phyloP scores from a whole-genome alignment of 306 rosid genomes.

The Castanospermum australe region DNA sequence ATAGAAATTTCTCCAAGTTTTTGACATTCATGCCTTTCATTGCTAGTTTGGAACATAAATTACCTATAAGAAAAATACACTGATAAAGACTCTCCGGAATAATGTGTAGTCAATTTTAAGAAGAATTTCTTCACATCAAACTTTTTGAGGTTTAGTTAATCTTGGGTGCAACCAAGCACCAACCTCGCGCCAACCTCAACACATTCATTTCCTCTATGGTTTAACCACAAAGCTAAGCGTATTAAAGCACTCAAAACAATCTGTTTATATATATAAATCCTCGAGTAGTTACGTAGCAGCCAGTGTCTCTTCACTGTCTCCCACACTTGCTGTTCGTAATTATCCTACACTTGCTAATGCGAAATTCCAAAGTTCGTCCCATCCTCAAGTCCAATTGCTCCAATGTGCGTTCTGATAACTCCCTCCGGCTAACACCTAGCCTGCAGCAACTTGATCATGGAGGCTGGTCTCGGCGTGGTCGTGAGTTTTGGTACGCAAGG shows the following conservation, averaged over 20 bases:
- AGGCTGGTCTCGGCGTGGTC: constrained; percentile 30
- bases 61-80: background rate
- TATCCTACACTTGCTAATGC: background rate
- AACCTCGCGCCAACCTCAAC: constrained; percentile 38
- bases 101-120: background rate
- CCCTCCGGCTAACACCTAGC: constrained; percentile 3
- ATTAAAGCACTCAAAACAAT: background rate
- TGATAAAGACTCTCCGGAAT: background rate
- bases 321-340: background rate
- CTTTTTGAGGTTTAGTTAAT: constrained; percentile 18
- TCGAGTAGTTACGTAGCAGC: background rate
- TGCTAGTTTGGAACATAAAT: background rate
- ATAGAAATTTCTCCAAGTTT: background rate
- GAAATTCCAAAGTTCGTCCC: constrained; percentile 39
- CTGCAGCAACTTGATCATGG: constrained; percentile 30
- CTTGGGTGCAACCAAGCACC: constrained; percentile 44
- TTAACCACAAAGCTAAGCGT: constrained; percentile 25
- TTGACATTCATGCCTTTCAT: background rate
- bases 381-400: background rate
- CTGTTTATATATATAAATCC: background rate
- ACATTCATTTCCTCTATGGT: constrained; percentile 21
- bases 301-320: background rate
- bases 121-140: constrained; percentile 12
- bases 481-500: constrained; percentile 50
- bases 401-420: background rate